A percentile compares a stretch with the other conserved stretches of the same genome.
phyloP scores from a whole-genome alignment of 768 basidiomycete species.

The Russula emetica region DNA sequence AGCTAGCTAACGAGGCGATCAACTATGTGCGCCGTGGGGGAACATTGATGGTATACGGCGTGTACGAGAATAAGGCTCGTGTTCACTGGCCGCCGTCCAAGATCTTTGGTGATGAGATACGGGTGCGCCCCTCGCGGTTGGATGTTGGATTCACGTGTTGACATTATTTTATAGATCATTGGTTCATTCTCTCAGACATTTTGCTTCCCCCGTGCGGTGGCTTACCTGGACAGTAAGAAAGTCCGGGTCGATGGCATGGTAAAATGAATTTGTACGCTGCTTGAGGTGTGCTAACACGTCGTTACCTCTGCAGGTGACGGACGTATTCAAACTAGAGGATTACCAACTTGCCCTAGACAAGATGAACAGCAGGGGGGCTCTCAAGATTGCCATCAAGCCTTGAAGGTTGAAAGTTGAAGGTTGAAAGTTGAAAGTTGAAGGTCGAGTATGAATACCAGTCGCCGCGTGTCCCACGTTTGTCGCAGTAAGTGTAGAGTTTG shows the following conservation, averaged over 20 bases:
- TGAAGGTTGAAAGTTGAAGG: conserved; percentile 23
- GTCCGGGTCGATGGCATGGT: conserved; percentile 80
- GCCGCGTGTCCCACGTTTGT: background rate
- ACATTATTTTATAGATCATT: conserved; percentile 54
- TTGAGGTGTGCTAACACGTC: conserved; percentile 1
- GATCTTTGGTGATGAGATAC: conserved; percentile 72
- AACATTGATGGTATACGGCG: conserved; percentile 84
- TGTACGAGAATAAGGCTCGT: conserved; percentile 79
- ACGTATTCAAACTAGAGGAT: conserved; percentile 53
- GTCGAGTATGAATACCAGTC: background rate
- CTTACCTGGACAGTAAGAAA: conserved; percentile 84
- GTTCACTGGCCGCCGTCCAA: conserved; percentile 86
- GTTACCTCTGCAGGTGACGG: conserved; percentile 42
- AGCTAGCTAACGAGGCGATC: conserved; percentile 82
- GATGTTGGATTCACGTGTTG: background rate
- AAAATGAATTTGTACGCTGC: conserved; percentile 29
- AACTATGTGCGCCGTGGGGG: conserved; percentile 85
- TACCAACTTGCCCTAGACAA: conserved; percentile 64
- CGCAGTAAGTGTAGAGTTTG: background rate
- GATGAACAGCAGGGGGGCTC: conserved; percentile 53
- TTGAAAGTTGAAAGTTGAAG: conserved; percentile 22
- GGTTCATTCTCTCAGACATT: conserved; percentile 86
- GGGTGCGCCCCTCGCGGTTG: conserved; percentile 33
- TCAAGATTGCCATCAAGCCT: conserved; percentile 52
- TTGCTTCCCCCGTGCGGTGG: conserved; percentile 89